Base-by-base conservation (phyloP, 192 early-diverging fungal genomes). In the Coemansia erecta region DNA sequence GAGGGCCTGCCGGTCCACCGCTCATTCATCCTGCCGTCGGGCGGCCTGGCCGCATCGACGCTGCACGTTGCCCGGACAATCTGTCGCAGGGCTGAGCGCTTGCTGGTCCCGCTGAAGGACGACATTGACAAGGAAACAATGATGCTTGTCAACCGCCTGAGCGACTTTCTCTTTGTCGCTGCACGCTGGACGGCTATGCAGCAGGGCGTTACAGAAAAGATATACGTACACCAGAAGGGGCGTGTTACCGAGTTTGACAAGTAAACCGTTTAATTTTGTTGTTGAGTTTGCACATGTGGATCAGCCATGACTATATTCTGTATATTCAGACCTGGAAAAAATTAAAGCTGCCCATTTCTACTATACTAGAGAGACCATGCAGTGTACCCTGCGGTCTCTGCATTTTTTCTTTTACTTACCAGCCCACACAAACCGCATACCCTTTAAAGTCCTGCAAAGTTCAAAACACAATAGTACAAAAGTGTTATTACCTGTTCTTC, bases 1-100 rank as follows among this genome's bases (percentile, higher is more conserved):
- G 70, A 52, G 28, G 64, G 75, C 31, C 82, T 94, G 64, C 91
- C 92, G 18, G 85, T 87, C 41, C 74, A 93, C 41, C 84, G 81
- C 15, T 87, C 88, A 44, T 96, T 96, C 61, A 96, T 96, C 45
- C 60, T 96, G 51, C 92, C 94, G 78, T 97, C 94, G 12, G 95
- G 95, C 10, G 94, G 95, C 2, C 81, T 84, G 41, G 85, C 91
- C 22, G 87, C 90, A 11, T 82, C 90, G 1, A 86, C 86, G 1
- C 61, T 98, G 21, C 95, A 98, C 67, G 83, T 95, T 10, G 85
- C 92, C 3, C 81, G 95, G 0, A 87, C 88, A 9, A 80, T 98
- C 12, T 94, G 92, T 59, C 82, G 95, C 35, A 75, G 92, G 8
- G 93, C 93, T 11, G 95, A 97, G 58, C 83, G 95, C n/a, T 66